Conservation (phyloP, 2,329 filamentous ascomycete species). For the Stachybotrys echinatus region DNA sequence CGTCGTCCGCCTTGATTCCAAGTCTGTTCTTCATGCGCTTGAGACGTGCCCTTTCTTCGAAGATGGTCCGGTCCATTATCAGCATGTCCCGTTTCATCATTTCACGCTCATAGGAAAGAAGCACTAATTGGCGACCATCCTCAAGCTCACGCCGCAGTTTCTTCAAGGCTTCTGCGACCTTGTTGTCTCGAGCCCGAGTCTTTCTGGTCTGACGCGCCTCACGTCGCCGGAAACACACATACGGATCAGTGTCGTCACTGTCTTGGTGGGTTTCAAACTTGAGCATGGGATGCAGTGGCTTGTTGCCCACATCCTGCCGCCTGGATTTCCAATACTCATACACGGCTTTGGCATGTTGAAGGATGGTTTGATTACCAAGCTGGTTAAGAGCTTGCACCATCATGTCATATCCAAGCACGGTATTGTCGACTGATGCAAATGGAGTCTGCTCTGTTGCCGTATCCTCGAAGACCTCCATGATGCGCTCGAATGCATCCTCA, state of each 20-base stretch:
- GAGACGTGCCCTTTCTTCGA: constrained; percentile 74
- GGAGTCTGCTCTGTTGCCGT: constrained; percentile 79
- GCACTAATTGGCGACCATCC: constrained; percentile 75
- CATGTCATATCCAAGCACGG: constrained; percentile 70
- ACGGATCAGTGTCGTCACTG: constrained; percentile 92
- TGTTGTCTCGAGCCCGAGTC: constrained; percentile 87
- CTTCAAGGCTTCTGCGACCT: constrained; percentile 91
- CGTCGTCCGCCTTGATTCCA: constrained; percentile 86
- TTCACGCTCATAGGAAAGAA: constrained; percentile 75
- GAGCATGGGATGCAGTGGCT: constrained; percentile 68
- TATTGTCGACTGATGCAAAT: constrained; percentile 84
- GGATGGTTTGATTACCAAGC: constrained; percentile 41
- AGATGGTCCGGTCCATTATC: constrained; percentile 68
- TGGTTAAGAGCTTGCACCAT: constrained; percentile 64
- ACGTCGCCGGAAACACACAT: constrained; percentile 93
- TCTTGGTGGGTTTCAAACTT: constrained; percentile 95
- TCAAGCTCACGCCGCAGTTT: constrained; percentile 87
- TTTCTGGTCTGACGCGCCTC: constrained; percentile 94
- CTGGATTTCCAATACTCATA: constrained; percentile 86
- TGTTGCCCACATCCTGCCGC: constrained; percentile 62
- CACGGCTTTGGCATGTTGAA: constrained; percentile 65
- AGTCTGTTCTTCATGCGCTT: constrained; percentile 87
- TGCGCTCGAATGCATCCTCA: constrained; percentile 87
- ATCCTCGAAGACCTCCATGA: constrained; percentile 93
- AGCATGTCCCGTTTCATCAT: constrained; percentile 72